Evolutionary conservation across 2,329 filamentous ascomycete species (phyloP), one percentile per base, ranked within the genome.

Genomic region (Ophiostoma novo-ulmi): DNA sequence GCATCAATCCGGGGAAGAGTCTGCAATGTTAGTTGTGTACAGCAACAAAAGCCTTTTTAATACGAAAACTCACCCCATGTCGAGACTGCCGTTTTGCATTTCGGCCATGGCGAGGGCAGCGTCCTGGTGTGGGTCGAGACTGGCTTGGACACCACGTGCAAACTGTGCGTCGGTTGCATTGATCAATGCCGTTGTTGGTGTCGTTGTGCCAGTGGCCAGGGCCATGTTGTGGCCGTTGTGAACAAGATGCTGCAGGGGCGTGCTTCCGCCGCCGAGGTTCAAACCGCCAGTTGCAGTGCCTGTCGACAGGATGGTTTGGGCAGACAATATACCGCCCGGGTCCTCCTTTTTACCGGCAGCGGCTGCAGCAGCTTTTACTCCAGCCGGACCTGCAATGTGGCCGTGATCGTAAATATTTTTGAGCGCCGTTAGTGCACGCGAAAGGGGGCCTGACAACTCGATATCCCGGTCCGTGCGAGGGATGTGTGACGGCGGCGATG

Each of bases 351-450:
- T 85, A 4, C 38, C 55, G 20, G 48, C 70, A n/a, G 65, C 64
- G 6, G 61, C 68, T 11, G 52, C 70, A 22, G 58, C 61, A 14
- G 58, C 71, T 7, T 66, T 68, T 11, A 41, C 70, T 0, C 41
- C 68, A 0, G 64, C 63, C 0, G 81, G 80, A 4, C 85, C 85
- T 17, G 84, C 80, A 14, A 89, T 80, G 69, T 83, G 85, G 1
- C 88, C 88, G 77, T 89, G 86, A 75, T 89, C 87, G 75, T 90
- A 90, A 1, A 90, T 89, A 75, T 88, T 89, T 74, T 84, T 87
- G 39, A 90, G 80, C 0, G 88, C 88, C 5, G 83, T 84, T 36
- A 90, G 79, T 0, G 88, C 88, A 70, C 88, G 81, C 70, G 84
- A 88, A 1, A 90, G 77, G 0, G 88, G 88, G 0, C 88, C 88